phyloP scores from a whole-genome alignment of 2,329 filamentous ascomycete species.

The Fusarium robinianum region DNA sequence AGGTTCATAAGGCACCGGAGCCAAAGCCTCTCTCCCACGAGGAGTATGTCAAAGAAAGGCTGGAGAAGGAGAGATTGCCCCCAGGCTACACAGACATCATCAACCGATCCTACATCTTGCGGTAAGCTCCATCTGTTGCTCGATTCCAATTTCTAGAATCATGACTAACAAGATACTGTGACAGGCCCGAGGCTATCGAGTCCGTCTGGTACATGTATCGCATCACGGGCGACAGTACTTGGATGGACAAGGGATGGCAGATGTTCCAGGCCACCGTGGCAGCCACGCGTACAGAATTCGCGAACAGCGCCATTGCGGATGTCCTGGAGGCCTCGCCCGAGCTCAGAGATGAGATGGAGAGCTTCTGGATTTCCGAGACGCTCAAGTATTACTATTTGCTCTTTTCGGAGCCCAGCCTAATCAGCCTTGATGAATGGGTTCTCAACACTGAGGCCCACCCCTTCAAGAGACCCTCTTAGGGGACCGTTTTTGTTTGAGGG shows the following conservation, averaged over 20 bases:
- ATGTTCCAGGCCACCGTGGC: slow-evolving; percentile 78
- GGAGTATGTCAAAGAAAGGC: slow-evolving; percentile 55
- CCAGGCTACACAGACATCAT: slow-evolving; percentile 55
- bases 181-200: slow-evolving; percentile 82
- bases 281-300: slow-evolving; percentile 67
- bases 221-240: slow-evolving; percentile 75
- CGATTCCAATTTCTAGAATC: slow-evolving; percentile 6
- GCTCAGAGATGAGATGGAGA: slow-evolving; percentile 73
- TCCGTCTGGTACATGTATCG: slow-evolving; percentile 90
- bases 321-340: slow-evolving; percentile 53
- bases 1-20: slow-evolving; percentile 10
- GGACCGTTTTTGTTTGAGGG: background rate
- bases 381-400: slow-evolving; percentile 91
- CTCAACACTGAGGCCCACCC: slow-evolving; percentile 68
- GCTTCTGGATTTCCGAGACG: slow-evolving; percentile 89
- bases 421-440: slow-evolving; percentile 71
- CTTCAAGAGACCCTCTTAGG: slow-evolving; percentile 50
- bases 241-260: slow-evolving; percentile 82
- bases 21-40: slow-evolving; percentile 54
- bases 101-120: slow-evolving; percentile 61
- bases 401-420: slow-evolving; percentile 68
- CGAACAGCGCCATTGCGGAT: slow-evolving; percentile 71
- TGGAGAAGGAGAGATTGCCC: slow-evolving; percentile 52
- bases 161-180: slow-evolving; percentile 13
- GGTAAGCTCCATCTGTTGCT: slow-evolving; percentile 53